Evolutionary conservation across 1,284 basidiomycete species (phyloP).

Genomic region (Gymnopus androsaceus): DNA sequence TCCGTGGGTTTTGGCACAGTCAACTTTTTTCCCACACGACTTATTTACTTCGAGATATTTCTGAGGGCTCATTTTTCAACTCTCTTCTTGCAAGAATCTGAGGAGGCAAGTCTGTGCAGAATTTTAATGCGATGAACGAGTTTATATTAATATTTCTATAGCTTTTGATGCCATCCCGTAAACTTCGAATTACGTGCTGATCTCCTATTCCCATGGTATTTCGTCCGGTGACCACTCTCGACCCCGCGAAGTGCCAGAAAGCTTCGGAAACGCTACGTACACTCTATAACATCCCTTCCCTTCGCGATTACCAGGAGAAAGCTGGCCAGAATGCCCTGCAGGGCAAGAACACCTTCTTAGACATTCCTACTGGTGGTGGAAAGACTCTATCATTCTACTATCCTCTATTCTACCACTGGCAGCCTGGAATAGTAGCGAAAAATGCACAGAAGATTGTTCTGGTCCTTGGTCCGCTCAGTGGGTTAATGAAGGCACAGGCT

Average conservation of each 20-base stretch:
- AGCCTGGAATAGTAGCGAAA: constrained; percentile 10
- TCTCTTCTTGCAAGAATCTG: neutral
- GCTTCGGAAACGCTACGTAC: constrained; percentile 14
- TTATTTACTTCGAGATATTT: constrained; percentile 1
- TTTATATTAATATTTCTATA: neutral
- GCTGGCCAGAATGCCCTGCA: constrained; percentile 15
- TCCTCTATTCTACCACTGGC: constrained; percentile 22
- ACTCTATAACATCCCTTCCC: constrained; percentile 16
- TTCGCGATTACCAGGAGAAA: constrained; percentile 16
- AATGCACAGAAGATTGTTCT: constrained; percentile 21
- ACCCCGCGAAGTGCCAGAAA: constrained; percentile 13
- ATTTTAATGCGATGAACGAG: neutral
- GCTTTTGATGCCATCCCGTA: neutral
- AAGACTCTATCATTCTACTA: constrained; percentile 24
- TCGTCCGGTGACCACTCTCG: constrained; percentile 1
- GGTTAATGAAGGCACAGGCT: constrained; percentile 22
- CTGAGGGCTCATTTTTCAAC: neutral
- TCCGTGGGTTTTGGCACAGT: too few species aligned
- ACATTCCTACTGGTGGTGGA: constrained; percentile 22
- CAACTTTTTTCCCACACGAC: neutral
- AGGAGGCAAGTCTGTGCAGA: neutral
- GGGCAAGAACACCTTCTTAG: constrained; percentile 19
- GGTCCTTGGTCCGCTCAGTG: constrained; percentile 21
- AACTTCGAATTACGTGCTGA: neutral
- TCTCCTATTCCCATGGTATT: neutral